Percentiles rank a stretch among this genome's conserved stretches.
Conservation (phyloP, 495 filamentous ascomycete species). For the Oleoguttula mirabilis region DNA sequence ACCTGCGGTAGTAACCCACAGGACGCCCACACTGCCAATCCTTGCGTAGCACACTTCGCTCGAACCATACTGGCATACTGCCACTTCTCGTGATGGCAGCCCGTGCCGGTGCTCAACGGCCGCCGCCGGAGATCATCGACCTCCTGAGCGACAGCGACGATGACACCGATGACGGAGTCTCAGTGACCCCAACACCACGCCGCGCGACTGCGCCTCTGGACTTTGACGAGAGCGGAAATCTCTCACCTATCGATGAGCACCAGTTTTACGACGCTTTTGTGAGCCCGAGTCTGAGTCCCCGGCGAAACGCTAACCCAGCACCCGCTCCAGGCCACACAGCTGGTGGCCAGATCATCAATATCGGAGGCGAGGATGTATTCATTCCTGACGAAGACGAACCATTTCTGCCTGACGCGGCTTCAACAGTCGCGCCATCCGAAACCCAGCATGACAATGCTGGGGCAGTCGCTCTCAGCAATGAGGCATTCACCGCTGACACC, state of each 20-base stretch:
- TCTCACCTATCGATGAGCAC: too few species aligned
- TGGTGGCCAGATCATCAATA: slow-evolving; percentile 5
- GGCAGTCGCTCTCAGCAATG: neutral
- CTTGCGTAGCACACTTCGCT: too few species aligned
- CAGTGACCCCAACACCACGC: too few species aligned
- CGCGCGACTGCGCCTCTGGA: too few species aligned
- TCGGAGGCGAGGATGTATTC: slow-evolving; percentile 18
- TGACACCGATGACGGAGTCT: too few species aligned
- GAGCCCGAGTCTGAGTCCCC: neutral
- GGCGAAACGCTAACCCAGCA: neutral
- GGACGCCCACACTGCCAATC: too few species aligned
- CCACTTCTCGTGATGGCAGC: too few species aligned
- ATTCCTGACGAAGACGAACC: slow-evolving; percentile 16
- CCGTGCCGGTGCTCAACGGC: too few species aligned
- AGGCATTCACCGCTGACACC: slow-evolving; percentile 15
- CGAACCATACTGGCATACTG: too few species aligned
- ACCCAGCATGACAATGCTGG: neutral
- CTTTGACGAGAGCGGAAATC: slow-evolving; percentile 1
- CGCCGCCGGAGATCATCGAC: slow-evolving; percentile 15
- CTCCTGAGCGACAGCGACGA: slow-evolving; percentile 11
- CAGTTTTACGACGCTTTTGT: slow-evolving; percentile 1
- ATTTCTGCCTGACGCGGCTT: neutral
- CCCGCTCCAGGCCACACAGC: neutral
- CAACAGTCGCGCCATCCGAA: neutral
- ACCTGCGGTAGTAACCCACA: too few species aligned